phyloP scores from a whole-genome alignment of 2,329 filamentous ascomycete genomes.

The Epichloe hybrida region DNA sequence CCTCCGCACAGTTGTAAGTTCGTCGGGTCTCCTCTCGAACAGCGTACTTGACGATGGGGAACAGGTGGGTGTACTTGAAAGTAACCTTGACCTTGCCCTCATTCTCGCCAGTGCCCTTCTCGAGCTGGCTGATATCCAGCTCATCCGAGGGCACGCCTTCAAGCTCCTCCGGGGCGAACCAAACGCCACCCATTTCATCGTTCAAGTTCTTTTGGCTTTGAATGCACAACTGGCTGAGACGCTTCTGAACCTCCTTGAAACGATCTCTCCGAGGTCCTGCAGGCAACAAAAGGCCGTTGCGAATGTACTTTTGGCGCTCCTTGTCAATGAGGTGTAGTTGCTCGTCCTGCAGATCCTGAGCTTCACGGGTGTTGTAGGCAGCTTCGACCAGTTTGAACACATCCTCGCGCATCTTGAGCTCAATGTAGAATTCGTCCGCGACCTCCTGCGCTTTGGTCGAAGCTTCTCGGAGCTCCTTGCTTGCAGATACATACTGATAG shows the following conservation, averaged over 20 bases:
- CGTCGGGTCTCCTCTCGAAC: conserved; percentile 54
- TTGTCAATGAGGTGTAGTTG: conserved; percentile 61
- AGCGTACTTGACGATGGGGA: conserved; percentile 67
- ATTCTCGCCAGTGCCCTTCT: conserved; percentile 59
- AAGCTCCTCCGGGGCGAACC: conserved; percentile 62
- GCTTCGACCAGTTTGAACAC: conserved; percentile 55
- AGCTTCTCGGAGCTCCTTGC: conserved; percentile 56
- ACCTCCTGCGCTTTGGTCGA: conserved; percentile 64
- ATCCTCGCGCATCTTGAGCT: conserved; percentile 70
- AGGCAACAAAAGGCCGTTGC: conserved; percentile 60
- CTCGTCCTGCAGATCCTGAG: conserved; percentile 50
- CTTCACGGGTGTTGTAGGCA: conserved; percentile 37
- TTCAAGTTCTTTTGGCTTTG: conserved; percentile 69
- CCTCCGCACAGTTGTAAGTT: conserved; percentile 18
- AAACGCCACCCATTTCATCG: conserved; percentile 69
- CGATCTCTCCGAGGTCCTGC: conserved; percentile 57
- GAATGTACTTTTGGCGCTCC: conserved; percentile 63
- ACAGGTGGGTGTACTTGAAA: conserved; percentile 75
- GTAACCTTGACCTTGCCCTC: conserved; percentile 62
- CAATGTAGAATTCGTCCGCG: conserved; percentile 64
- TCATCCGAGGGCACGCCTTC: conserved; percentile 64
- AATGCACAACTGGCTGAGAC: conserved; percentile 60
- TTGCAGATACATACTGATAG: conserved; percentile 64
- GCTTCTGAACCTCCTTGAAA: conserved; percentile 79
- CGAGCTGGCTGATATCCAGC: conserved; percentile 45